These are phyloP conservation scores for Diaporthe sp. DNA, from an alignment of 2,329 filamentous ascomycete genomes.

Conservation along the genomic window DNA sequence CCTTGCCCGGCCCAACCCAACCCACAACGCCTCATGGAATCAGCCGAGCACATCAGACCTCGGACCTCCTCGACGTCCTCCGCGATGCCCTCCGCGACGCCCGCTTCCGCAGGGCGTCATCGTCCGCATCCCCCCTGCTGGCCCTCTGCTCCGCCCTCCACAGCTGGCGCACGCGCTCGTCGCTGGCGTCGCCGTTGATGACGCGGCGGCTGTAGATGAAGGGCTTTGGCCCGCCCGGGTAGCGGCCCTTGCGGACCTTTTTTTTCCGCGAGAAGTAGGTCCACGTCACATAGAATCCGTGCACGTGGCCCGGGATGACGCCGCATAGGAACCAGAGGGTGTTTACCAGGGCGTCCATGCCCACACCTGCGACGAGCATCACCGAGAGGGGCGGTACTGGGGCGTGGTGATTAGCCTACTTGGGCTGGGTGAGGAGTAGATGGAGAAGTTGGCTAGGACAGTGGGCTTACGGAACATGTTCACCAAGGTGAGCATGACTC, in stretches of 20 bases:
- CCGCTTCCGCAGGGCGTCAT: slow-evolving; percentile 17
- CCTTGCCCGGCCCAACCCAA: not conserved
- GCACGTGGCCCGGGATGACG: slow-evolving; percentile 41
- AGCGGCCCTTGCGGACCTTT: slow-evolving; percentile 39
- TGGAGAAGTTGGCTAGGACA: too few species aligned
- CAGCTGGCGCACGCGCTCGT: slow-evolving; percentile 37
- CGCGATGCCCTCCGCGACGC: not conserved
- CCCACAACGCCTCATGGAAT: not conserved
- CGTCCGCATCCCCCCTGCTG: not conserved
- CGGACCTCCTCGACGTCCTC: slow-evolving; percentile 4
- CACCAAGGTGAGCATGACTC: slow-evolving; percentile 30
- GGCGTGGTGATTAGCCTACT: not conserved
- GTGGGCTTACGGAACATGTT: slow-evolving; percentile 36
- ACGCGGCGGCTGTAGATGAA: slow-evolving; percentile 38
- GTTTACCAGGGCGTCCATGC: slow-evolving; percentile 68
- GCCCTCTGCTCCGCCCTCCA: slow-evolving; percentile 36
- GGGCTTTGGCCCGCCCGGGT: slow-evolving; percentile 37
- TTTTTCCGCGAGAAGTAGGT: slow-evolving; percentile 39
- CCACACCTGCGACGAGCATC: slow-evolving; percentile 61
- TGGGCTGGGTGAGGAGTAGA: not conserved
- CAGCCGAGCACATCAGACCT: not conserved
- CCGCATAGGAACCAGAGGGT: slow-evolving; percentile 46
- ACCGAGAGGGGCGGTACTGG: slow-evolving; percentile 38
- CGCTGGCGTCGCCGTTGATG: slow-evolving; percentile 39
- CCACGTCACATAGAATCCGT: slow-evolving; percentile 41